Percentiles rank a stretch among this genome's conserved stretches.
phyloP scores from a whole-genome alignment of 352 stramenopile species.

The Globisporangium sylvaticum region DNA sequence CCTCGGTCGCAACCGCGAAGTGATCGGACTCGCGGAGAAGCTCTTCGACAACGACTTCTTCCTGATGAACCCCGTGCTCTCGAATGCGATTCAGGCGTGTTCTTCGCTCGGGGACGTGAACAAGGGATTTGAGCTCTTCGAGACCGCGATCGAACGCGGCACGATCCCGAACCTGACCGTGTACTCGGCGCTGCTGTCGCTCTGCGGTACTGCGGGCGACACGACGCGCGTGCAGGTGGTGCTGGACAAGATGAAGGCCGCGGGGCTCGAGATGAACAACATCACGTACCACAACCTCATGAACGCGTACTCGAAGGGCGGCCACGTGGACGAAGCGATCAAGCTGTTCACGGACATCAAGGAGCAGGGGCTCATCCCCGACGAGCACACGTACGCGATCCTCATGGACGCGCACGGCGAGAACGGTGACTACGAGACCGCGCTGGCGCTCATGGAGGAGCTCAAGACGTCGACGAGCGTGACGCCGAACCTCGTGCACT shows the following conservation, averaged over 20 bases:
- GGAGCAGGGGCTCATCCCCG: slow-evolving; percentile 36
- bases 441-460: slow-evolving; percentile 47
- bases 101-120: slow-evolving; percentile 39
- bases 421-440: slow-evolving; percentile 51
- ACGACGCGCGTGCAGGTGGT: slow-evolving; percentile 41
- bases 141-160: slow-evolving; percentile 41
- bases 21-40: slow-evolving; percentile 40
- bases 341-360: slow-evolving; percentile 59
- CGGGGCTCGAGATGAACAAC: slow-evolving; percentile 57
- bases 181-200: slow-evolving; percentile 55
- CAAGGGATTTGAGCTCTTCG: slow-evolving; percentile 61
- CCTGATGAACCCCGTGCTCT: slow-evolving; percentile 54
- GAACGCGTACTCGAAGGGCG: slow-evolving; percentile 55
- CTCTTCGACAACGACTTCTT: slow-evolving; percentile 66
- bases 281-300: slow-evolving; percentile 74
- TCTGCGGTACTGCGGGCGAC: slow-evolving; percentile 45
- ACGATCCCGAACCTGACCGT: slow-evolving; percentile 69
- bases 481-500: slow-evolving; percentile 58
- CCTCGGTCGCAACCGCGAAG: slow-evolving; percentile 43
- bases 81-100: slow-evolving; percentile 58
- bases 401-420: slow-evolving; percentile 70
- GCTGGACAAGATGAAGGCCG: slow-evolving; percentile 51
- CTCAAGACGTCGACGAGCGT: slow-evolving; percentile 33
- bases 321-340: slow-evolving; percentile 45
- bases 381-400: slow-evolving; percentile 69